These are phyloP conservation scores for Plasmodium reichenowi DNA, from an alignment of 169 alveolate species.

Conservation along the genomic window DNA sequence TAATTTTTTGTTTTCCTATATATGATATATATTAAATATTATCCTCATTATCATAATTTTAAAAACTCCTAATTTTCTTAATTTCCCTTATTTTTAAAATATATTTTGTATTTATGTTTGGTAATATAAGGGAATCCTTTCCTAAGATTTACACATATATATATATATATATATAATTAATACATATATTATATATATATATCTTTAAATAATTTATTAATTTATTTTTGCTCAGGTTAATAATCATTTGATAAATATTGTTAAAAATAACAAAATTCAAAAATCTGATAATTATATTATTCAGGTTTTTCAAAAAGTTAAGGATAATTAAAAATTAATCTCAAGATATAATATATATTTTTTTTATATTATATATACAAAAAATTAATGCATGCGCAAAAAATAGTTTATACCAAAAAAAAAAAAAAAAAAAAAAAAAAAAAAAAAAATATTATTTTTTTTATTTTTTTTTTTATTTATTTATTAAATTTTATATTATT, in stretches of 20 bases:
- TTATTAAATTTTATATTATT: too few relatives aligned
- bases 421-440: slow-evolving; percentile 36
- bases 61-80: not conserved
- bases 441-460: too few relatives aligned
- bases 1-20: too few relatives aligned
- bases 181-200: slow-evolving; percentile 9
- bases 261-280: slow-evolving; percentile 54
- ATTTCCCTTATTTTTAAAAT: not conserved
- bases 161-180: not conserved
- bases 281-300: slow-evolving; percentile 69
- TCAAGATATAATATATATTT: too few relatives aligned
- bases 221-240: slow-evolving; percentile 56
- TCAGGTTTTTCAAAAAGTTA: slow-evolving; percentile 67
- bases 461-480: too few relatives aligned
- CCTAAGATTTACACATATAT: not conserved
- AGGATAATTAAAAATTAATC: not conserved
- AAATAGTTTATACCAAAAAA: slow-evolving; percentile 41
- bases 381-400: slow-evolving; percentile 63
- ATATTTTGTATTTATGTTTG: too few relatives aligned
- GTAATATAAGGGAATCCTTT: not conserved
- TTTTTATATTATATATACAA: slow-evolving; percentile 1
- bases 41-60: not conserved
- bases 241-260: slow-evolving; percentile 38
- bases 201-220: not conserved
- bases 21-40: too few relatives aligned